Evolutionary conservation across 2,329 filamentous ascomycete species (phyloP).

Genomic region (Sarocladiaceae sp.): DNA sequence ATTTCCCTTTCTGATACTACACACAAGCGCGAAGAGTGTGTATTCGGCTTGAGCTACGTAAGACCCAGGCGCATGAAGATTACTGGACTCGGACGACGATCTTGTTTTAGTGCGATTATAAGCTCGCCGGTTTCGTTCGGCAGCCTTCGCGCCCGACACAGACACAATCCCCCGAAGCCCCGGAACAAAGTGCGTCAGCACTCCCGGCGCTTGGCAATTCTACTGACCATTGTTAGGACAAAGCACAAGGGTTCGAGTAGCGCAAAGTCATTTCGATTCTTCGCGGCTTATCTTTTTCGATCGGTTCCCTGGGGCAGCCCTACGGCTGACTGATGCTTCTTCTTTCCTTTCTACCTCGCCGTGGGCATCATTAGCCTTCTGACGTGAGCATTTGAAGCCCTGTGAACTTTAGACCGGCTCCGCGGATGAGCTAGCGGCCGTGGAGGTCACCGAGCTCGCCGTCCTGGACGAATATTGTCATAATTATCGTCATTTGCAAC

Average conservation of each 20-base stretch:
- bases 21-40: too few species aligned
- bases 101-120: background rate
- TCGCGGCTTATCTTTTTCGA: too few species aligned
- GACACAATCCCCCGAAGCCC: background rate
- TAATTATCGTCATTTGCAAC: background rate
- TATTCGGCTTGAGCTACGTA: too few species aligned
- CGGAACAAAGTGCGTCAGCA: background rate
- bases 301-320: too few species aligned
- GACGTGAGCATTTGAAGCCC: background rate
- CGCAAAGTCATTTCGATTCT: too few species aligned
- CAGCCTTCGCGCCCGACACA: background rate
- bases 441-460: slow-evolving; percentile 3
- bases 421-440: background rate
- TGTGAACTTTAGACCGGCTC: background rate
- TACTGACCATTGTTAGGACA: too few species aligned
- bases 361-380: slow-evolving; percentile 7
- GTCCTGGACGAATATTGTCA: background rate
- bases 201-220: background rate
- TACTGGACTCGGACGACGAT: too few species aligned
- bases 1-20: too few species aligned
- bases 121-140: background rate
- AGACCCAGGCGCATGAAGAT: too few species aligned
- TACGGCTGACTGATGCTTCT: background rate
- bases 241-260: background rate
- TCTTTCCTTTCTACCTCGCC: background rate